Percentiles rank a stretch among this genome's conserved stretches.
phyloP scores from a whole-genome alignment of 73 alveolate species.

The Paramecium octaurelia region DNA sequence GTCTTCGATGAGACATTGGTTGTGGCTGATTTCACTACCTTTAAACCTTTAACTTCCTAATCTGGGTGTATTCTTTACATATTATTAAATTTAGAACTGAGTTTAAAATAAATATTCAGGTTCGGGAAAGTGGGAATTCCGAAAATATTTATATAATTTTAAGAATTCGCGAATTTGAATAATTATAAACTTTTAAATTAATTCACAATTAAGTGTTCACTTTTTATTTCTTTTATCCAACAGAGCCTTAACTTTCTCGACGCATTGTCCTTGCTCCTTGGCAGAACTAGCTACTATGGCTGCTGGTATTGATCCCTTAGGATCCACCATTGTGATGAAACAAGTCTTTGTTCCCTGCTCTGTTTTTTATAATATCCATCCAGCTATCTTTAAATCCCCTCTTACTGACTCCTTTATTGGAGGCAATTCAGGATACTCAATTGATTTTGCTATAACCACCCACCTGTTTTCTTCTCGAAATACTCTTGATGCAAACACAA shows the following conservation, averaged over 20 bases:
- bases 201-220: neutral
- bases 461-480: constrained; percentile 16
- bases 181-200: neutral
- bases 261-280: constrained; percentile 37
- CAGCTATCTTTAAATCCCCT: constrained; percentile 30
- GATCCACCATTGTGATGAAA: constrained; percentile 39
- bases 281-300: constrained; percentile 23
- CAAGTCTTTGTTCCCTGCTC: neutral
- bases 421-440: constrained; percentile 36
- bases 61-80: neutral
- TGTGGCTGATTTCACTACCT: neutral
- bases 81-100: neutral
- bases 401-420: neutral
- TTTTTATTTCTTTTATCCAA: constrained; percentile 17
- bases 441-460: constrained; percentile 20
- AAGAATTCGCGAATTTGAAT: neutral
- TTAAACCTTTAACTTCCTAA: neutral
- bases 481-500: neutral
- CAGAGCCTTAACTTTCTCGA: neutral
- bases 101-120: neutral
- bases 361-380: neutral
- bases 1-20: neutral
- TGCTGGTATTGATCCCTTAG: constrained; percentile 33
- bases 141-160: neutral
- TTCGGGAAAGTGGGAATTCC: neutral